Evolutionary conservation across 139 green algal species (phyloP), one percentile per base, ranked within the genome.

Genomic region (Chlorella sp.): DNA sequence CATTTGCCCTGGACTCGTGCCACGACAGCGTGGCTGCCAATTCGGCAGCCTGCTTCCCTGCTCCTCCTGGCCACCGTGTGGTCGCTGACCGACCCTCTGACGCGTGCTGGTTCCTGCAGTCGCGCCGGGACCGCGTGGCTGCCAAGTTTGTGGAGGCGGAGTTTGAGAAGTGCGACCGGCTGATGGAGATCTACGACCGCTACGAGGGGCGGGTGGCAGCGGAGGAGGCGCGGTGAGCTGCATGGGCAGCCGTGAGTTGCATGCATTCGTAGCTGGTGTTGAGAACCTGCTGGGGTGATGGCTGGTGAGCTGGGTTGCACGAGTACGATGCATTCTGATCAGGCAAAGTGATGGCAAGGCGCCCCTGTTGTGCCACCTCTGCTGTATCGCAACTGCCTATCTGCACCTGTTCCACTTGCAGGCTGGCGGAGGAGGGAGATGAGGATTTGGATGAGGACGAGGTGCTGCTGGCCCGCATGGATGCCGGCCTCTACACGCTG

Each of bases 91-190:
- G n/a, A n/a, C n/a, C n/a, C n/a, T n/a, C n/a, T n/a, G n/a, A n/a
- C n/a, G n/a, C n/a, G n/a, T n/a, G n/a, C n/a, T n/a, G n/a, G 6
- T 51, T 9, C 4, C 13, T 60, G 75, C 70, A 86, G 68, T 85
- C 85, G 20, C 74, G 84, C 18, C 84, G 94, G 6, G 95, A 98
- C 80, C 89, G 97, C 0, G 85, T 99, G 39, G 89, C 91, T 1
- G 92, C 95, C 79, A 99, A 99, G 88, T 99, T 99, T 93, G 95
- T 98, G 63, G 97, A 99, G 89, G 85, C 88, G 5, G 97, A 99
- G 92, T 98, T 95, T 90, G 97, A 99, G 72, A 99, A 99, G 90
- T 90, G 89, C 17, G 97, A 99, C 88, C 90, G 95, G 0, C 88
- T 99, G n/a, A 90, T 99, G 87, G 97, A 99, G 91, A 39, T 99